These are phyloP conservation scores for Aphelidium insulamus DNA, from an alignment of 371 early-diverging fungal species.

Conservation along the genomic window DNA sequence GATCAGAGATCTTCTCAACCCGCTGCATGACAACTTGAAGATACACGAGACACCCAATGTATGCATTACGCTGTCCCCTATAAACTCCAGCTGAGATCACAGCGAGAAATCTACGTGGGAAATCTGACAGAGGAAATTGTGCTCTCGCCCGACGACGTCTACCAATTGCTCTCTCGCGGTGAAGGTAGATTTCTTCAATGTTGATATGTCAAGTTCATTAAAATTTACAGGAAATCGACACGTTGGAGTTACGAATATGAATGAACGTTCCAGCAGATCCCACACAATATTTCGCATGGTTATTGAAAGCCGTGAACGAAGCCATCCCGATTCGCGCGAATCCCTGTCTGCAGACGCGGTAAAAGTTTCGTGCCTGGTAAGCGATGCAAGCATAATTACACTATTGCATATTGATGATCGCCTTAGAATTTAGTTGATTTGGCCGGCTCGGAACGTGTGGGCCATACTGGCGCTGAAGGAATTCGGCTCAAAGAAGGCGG, in stretches of 20 bases:
- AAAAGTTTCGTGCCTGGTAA: conserved; percentile 38
- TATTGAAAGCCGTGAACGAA: conserved; percentile 18
- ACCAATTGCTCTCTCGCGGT: conserved; percentile 48
- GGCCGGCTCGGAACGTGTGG: conserved; percentile 80
- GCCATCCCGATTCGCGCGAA: conserved; percentile 1
- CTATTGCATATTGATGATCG: too few relatives aligned
- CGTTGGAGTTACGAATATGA: conserved; percentile 61
- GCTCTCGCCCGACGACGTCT: conserved; percentile 48
- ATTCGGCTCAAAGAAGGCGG: conserved; percentile 77
- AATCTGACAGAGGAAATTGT: conserved; percentile 75
- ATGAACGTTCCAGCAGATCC: conserved; percentile 57
- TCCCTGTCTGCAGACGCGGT: too few relatives aligned
- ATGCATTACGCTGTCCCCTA: conserved; percentile 7
- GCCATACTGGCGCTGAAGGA: conserved; percentile 43
- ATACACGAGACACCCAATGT: conserved; percentile 55
- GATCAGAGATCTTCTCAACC: conserved; percentile 56
- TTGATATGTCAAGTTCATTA: too few relatives aligned
- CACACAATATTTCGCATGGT: conserved; percentile 84
- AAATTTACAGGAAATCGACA: conserved; percentile 35
- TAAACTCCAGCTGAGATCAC: conserved; percentile 7
- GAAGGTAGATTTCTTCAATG: conserved; percentile 22
- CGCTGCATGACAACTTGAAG: conserved; percentile 47
- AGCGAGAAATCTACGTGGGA: conserved; percentile 67
- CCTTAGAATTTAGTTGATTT: conserved; percentile 74
- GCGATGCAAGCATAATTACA: too few relatives aligned